phyloP scores from a whole-genome alignment of 352 stramenopile species.

The Phytophthora foliorum region DNA sequence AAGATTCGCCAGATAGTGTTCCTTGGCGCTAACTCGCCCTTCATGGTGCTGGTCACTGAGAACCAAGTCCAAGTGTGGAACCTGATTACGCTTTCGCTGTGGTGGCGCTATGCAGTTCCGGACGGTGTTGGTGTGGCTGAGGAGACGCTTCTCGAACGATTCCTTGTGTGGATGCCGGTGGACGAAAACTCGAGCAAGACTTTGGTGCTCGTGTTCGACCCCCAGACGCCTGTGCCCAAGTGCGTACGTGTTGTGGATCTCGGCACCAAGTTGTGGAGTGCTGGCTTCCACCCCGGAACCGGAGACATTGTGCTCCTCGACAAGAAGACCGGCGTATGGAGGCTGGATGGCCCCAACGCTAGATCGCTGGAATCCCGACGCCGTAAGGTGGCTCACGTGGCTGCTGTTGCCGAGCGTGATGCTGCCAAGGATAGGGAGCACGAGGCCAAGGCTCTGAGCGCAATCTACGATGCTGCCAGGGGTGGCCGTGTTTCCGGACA shows the following conservation, averaged over 20 bases:
- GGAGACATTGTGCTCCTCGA: conserved; percentile 73
- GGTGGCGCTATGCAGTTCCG: conserved; percentile 78
- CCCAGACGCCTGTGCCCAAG: conserved; percentile 58
- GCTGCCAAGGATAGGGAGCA: conserved; percentile 35
- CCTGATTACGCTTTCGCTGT: conserved; percentile 69
- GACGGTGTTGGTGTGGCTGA: conserved; percentile 43
- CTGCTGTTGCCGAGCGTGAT: conserved; percentile 22
- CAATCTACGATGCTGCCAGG: conserved; percentile 53
- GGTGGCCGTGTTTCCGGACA: conserved; percentile 22
- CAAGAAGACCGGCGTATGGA: conserved; percentile 64
- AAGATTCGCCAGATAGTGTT: conserved; percentile 72
- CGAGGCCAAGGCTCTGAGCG: conserved; percentile 53
- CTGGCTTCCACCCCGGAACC: conserved; percentile 67
- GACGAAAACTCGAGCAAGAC: conserved; percentile 39
- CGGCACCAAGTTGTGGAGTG: conserved; percentile 50
- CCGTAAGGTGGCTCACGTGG: conserved; percentile 46
- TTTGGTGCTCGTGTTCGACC: conserved; percentile 62
- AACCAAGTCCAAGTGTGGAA: conserved; percentile 82
- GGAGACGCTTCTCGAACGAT: conserved; percentile 51
- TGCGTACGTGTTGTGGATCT: conserved; percentile 56
- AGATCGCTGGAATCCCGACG: conserved; percentile 44
- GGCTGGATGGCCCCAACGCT: conserved; percentile 59
- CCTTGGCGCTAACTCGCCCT: conserved; percentile 63
- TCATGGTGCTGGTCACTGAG: conserved; percentile 66
- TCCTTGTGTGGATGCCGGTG: conserved; percentile 58